These are phyloP conservation scores for Helicostylum pulchrum DNA, from an alignment of 192 early-diverging fungal genomes.

Conservation along the genomic window DNA sequence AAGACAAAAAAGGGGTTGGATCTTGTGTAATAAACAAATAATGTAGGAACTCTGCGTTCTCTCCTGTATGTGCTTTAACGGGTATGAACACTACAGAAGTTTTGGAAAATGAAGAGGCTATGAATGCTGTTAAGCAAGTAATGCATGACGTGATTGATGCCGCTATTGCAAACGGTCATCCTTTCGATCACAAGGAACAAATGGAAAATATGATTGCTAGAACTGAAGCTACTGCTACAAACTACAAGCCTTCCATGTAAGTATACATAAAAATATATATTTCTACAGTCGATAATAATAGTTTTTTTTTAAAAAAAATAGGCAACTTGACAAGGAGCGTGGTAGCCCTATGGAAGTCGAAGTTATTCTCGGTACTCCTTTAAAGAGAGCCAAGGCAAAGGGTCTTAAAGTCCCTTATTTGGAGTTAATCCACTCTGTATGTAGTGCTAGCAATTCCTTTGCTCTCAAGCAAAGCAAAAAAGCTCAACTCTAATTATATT, in stretches of 20 bases:
- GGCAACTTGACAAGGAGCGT: constrained; percentile 43
- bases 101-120: constrained; percentile 45
- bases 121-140: constrained; percentile 36
- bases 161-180: constrained; percentile 47
- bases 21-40: background rate
- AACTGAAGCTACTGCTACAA: constrained; percentile 31
- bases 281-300: background rate
- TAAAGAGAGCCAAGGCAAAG: constrained; percentile 34
- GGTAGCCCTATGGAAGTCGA: constrained; percentile 41
- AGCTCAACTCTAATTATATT: no score
- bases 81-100: constrained; percentile 54
- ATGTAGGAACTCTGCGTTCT: constrained; percentile 65
- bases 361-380: constrained; percentile 38
- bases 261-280: background rate
- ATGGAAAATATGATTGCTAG: constrained; percentile 35
- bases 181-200: constrained; percentile 33
- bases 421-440: constrained; percentile 12
- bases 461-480: constrained; percentile 2
- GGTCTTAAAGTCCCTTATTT: constrained; percentile 28
- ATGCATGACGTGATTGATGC: constrained; percentile 57
- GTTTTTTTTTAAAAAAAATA: background rate
- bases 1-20: background rate
- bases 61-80: constrained; percentile 60
- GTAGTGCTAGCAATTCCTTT: constrained; percentile 9
- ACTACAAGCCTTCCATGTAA: constrained; percentile 47